phyloP scores from a whole-genome alignment of 1,139 yeast genomes.

The Candida neerlandica region DNA sequence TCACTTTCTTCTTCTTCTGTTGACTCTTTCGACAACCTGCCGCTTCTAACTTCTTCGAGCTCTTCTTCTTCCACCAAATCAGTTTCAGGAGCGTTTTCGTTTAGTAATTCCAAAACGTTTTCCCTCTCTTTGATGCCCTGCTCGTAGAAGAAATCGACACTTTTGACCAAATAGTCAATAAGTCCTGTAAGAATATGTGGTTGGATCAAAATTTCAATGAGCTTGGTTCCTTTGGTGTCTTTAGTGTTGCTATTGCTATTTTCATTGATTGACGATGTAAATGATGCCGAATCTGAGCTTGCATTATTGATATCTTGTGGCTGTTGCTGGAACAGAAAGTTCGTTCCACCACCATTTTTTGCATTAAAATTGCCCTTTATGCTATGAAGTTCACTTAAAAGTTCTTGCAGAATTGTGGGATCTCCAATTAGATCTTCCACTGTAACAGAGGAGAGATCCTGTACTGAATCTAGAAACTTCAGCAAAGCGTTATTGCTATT shows the following conservation, averaged over 20 bases:
- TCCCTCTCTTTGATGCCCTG: conserved; percentile 28
- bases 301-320: not conserved
- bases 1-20: conserved; percentile 31
- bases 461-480: conserved; percentile 43
- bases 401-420: conserved; percentile 40
- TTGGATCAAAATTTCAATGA: conserved; percentile 46
- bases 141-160: conserved; percentile 44
- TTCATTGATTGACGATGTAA: conserved; percentile 41
- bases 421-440: conserved; percentile 41
- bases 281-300: conserved; percentile 35
- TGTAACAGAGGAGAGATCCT: conserved; percentile 35
- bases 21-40: conserved; percentile 9
- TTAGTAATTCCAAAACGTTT: conserved; percentile 20
- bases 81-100: conserved; percentile 11
- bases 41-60: conserved; percentile 12
- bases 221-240: conserved; percentile 43
- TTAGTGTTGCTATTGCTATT: conserved; percentile 26
- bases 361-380: conserved; percentile 41
- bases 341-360: conserved; percentile 26
- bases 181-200: conserved; percentile 49
- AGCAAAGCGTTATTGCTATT: conserved; percentile 45
- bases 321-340: conserved; percentile 37
- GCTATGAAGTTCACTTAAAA: conserved; percentile 43
- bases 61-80: conserved; percentile 18
- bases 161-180: conserved; percentile 35